Conservation (phyloP, 2,329 filamentous ascomycete genomes). For the Neofusicoccum ribis region DNA sequence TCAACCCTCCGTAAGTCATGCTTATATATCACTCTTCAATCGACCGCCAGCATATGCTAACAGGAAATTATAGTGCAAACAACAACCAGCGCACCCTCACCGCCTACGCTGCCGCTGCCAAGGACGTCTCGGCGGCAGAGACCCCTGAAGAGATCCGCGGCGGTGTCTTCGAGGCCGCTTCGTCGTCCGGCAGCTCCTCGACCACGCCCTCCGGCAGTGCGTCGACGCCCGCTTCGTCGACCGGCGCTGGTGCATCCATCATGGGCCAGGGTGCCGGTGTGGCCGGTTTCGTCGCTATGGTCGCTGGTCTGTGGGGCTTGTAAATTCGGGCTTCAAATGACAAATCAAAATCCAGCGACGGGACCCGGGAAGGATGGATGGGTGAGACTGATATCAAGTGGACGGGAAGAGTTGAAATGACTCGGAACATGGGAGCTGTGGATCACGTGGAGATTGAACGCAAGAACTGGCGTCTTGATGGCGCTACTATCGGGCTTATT, state of each 20-base stretch:
- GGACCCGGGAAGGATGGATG: not conserved
- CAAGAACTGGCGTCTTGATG: not conserved
- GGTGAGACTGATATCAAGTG: too few relatives aligned
- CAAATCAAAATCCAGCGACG: not conserved
- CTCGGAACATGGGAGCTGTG: too few relatives aligned
- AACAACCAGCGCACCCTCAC: slow-evolving; percentile 24
- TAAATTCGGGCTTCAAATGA: not conserved
- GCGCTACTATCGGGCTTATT: not conserved
- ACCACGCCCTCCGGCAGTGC: slow-evolving; percentile 24
- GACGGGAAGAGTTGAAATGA: too few relatives aligned
- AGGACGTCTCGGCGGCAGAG: slow-evolving; percentile 26
- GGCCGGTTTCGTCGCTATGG: slow-evolving; percentile 2
- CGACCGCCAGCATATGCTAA: too few relatives aligned
- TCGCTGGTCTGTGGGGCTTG: slow-evolving; percentile 17
- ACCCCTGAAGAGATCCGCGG: slow-evolving; percentile 27
- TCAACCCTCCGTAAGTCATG: slow-evolving; percentile 39
- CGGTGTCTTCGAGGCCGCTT: slow-evolving; percentile 26
- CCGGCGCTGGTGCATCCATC: slow-evolving; percentile 26
- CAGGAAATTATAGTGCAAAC: slow-evolving; percentile 17
- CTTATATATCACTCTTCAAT: not conserved
- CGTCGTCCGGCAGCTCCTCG: slow-evolving; percentile 19
- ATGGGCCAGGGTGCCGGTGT: slow-evolving; percentile 21
- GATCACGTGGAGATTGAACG: not conserved
- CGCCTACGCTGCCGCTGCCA: slow-evolving; percentile 29
- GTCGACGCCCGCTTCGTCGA: slow-evolving; percentile 19